These are phyloP conservation scores for Chaetomiaceae sp. DNA, from an alignment of 2,329 filamentous ascomycete genomes.

Conservation along the genomic window DNA sequence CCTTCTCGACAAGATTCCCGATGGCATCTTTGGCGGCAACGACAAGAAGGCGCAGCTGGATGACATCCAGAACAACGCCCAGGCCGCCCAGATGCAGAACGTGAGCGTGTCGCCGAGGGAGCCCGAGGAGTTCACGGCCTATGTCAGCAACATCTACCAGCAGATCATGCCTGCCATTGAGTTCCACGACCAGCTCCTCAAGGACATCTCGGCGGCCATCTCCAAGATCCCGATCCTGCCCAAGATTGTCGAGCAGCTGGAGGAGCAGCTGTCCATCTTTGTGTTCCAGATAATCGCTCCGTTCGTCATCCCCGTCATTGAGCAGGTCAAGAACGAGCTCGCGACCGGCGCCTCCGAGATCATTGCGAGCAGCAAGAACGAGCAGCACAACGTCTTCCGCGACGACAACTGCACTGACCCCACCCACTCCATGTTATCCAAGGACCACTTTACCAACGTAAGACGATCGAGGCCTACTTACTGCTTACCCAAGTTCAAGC, in stretches of 20 bases:
- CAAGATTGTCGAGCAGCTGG: conserved; percentile 78
- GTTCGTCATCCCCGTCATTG: conserved; percentile 79
- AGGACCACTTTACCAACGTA: conserved; percentile 89
- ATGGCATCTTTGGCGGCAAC: conserved; percentile 72
- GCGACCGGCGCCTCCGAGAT: conserved; percentile 82
- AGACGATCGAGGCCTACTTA: too few relatives aligned
- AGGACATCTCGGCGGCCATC: conserved; percentile 70
- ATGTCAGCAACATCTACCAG: conserved; percentile 66
- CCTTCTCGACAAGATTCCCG: conserved; percentile 75
- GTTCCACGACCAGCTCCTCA: conserved; percentile 86
- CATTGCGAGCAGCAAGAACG: conserved; percentile 75
- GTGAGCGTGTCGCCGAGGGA: conserved; percentile 70
- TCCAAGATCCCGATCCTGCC: conserved; percentile 82
- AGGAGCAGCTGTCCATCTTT: conserved; percentile 83
- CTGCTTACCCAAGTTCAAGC: too few relatives aligned
- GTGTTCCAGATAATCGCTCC: conserved; percentile 90
- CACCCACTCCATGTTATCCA: conserved; percentile 92
- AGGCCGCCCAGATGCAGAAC: conserved; percentile 70
- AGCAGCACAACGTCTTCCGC: conserved; percentile 83
- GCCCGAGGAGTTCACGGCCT: conserved; percentile 78
- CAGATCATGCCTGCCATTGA: conserved; percentile 87
- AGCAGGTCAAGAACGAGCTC: conserved; percentile 82
- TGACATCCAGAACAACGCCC: conserved; percentile 72
- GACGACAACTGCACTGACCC: conserved; percentile 74
- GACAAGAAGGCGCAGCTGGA: conserved; percentile 72